phyloP scores from a whole-genome alignment of 257 asterid genomes.

The Solanum pinnatisectum region DNA sequence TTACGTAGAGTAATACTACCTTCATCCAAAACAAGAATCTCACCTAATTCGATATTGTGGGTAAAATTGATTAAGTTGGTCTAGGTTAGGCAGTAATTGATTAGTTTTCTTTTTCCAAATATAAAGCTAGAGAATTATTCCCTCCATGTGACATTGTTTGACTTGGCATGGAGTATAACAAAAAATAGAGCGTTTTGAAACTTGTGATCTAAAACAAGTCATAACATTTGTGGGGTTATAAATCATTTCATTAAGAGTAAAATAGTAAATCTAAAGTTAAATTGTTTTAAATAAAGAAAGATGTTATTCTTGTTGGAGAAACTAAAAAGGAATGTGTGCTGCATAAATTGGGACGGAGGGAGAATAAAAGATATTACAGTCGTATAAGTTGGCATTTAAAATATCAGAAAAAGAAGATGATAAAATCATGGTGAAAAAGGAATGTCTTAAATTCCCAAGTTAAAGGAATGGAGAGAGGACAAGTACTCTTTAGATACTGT shows the following conservation, averaged over 20 bases:
- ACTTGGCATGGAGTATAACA: background rate
- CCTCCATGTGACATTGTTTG: background rate
- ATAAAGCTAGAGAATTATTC: background rate
- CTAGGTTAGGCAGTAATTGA: background rate
- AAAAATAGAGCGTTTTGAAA: background rate
- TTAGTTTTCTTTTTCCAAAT: background rate
- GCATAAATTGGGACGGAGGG: background rate
- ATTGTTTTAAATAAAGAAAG: background rate
- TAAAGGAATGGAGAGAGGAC: background rate
- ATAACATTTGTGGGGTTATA: background rate
- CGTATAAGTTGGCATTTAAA: background rate
- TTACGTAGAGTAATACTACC: background rate
- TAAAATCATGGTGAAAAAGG: background rate
- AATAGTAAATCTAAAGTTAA: background rate
- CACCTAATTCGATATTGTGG: background rate
- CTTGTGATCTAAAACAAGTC: background rate
- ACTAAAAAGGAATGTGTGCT: background rate
- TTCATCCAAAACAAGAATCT: no score
- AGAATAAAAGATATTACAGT: background rate
- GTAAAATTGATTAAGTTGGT: background rate
- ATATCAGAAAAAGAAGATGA: background rate
- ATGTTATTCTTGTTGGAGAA: background rate
- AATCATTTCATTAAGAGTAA: background rate
- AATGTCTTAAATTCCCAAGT: background rate
- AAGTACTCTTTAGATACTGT: background rate